Evolutionary conservation across 164 flowering plant species (phyloP).

Genomic region (Echeveria elegans): DNA sequence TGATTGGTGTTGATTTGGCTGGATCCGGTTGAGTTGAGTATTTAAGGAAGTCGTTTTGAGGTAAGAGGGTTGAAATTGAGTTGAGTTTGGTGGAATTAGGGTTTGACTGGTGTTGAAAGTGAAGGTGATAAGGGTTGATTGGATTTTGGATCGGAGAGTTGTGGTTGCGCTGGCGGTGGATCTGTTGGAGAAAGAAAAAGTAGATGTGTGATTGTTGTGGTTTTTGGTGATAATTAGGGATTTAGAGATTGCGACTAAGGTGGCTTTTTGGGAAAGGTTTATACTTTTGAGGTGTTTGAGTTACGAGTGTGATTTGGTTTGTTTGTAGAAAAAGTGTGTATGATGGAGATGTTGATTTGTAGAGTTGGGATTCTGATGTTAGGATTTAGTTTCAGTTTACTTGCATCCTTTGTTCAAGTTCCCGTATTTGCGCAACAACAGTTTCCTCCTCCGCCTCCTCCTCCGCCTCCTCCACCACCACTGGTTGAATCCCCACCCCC

Average conservation of each 20-base stretch:
- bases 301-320: too few relatives aligned
- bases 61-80: not conserved
- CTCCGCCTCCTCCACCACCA: slow-evolving; percentile 5
- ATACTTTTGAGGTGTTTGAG: not conserved
- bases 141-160: not conserved
- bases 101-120: not conserved
- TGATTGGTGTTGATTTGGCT: not conserved
- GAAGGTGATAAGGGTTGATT: not conserved
- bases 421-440: not conserved
- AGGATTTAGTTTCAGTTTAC: slow-evolving; percentile 18
- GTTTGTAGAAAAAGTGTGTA: not conserved
- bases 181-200: not conserved
- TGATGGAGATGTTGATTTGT: slow-evolving; percentile 28
- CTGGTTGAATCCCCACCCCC: not conserved
- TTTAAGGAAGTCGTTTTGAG: too few relatives aligned
- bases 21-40: not conserved
- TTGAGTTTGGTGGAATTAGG: not conserved
- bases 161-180: not conserved
- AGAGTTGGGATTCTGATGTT: slow-evolving; percentile 16
- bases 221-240: not conserved
- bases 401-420: slow-evolving; percentile 14
- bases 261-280: too few relatives aligned
- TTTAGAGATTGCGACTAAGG: not conserved
- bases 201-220: too few relatives aligned
- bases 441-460: not conserved